These are phyloP conservation scores for Acarospora socialis DNA, from an alignment of 2,329 filamentous ascomycete species.

Conservation along the genomic window DNA sequence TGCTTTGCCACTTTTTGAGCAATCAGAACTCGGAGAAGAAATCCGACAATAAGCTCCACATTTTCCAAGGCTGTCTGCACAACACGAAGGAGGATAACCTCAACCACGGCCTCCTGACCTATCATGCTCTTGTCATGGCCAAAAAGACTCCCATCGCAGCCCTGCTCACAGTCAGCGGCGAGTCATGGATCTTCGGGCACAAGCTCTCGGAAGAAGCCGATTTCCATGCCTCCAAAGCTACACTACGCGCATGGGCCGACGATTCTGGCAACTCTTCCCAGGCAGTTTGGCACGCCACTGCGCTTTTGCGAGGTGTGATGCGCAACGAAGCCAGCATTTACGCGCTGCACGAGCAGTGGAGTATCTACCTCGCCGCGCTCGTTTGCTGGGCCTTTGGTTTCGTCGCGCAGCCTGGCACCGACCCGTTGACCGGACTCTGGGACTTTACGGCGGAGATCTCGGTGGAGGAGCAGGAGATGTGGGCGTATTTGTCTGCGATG, in stretches of 20 bases:
- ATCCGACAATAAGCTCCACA: slow-evolving; percentile 2
- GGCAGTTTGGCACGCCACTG: slow-evolving; percentile 22
- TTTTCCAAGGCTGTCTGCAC: background rate
- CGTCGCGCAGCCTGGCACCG: slow-evolving; percentile 1
- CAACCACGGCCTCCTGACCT: slow-evolving; percentile 18
- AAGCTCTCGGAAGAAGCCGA: slow-evolving; percentile 21
- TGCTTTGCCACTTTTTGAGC: slow-evolving; percentile 12
- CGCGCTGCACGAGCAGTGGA: slow-evolving; percentile 23
- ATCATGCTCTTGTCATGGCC: slow-evolving; percentile 20
- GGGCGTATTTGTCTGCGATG: slow-evolving; percentile 2
- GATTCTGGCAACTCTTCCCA: slow-evolving; percentile 8
- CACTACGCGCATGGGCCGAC: slow-evolving; percentile 18
- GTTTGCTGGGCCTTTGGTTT: slow-evolving; percentile 24
- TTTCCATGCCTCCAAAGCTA: slow-evolving; percentile 19
- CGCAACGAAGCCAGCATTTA: slow-evolving; percentile 13
- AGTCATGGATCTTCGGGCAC: slow-evolving; percentile 24
- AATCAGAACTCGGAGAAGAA: background rate
- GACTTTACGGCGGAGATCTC: background rate
- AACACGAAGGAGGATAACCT: slow-evolving; percentile 3
- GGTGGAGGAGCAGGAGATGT: background rate
- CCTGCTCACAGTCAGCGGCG: slow-evolving; percentile 22
- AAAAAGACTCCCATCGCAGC: slow-evolving; percentile 20
- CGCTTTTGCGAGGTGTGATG: slow-evolving; percentile 12
- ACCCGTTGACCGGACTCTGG: background rate
- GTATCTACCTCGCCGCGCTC: slow-evolving; percentile 21